A percentile compares a stretch with the other conserved stretches of the same genome.
Conservation (phyloP, 2,329 filamentous ascomycete species). For the Onygenales sp. region DNA sequence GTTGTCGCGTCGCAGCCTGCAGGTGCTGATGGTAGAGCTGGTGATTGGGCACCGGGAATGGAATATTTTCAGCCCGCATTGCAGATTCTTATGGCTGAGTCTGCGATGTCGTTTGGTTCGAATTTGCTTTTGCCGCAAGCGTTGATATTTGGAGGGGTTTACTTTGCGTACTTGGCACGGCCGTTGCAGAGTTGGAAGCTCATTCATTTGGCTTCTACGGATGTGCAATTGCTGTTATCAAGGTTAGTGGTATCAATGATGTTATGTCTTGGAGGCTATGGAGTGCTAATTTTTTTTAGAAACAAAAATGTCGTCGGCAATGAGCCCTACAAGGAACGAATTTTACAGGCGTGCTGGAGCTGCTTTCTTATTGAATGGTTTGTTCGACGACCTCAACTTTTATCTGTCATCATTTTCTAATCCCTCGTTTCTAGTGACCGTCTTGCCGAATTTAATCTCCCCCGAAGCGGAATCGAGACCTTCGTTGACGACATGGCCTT, state of each 20-base stretch:
- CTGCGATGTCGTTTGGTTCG: conserved; percentile 22
- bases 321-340: conserved; percentile 10
- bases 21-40: conserved; percentile 9
- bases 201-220: conserved; percentile 23
- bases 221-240: conserved; percentile 21
- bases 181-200: conserved; percentile 26
- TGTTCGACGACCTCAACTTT: not conserved
- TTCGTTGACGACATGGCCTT: conserved; percentile 22
- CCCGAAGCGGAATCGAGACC: conserved; percentile 23
- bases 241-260: conserved; percentile 4
- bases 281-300: not conserved
- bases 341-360: conserved; percentile 22
- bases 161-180: conserved; percentile 25
- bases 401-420: not conserved
- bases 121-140: conserved; percentile 20
- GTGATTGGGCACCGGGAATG: conserved; percentile 19
- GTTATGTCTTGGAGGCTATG: too few species aligned
- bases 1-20: conserved; percentile 13
- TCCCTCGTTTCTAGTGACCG: conserved; percentile 14
- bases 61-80: conserved; percentile 23
- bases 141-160: conserved; percentile 23
- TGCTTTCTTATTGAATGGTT: conserved; percentile 23
- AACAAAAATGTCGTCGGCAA: conserved; percentile 10
- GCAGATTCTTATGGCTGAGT: conserved; percentile 19
- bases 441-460: conserved; percentile 24